Conservation (phyloP, 2,329 filamentous ascomycete species). For the Epichloe uncinata region DNA sequence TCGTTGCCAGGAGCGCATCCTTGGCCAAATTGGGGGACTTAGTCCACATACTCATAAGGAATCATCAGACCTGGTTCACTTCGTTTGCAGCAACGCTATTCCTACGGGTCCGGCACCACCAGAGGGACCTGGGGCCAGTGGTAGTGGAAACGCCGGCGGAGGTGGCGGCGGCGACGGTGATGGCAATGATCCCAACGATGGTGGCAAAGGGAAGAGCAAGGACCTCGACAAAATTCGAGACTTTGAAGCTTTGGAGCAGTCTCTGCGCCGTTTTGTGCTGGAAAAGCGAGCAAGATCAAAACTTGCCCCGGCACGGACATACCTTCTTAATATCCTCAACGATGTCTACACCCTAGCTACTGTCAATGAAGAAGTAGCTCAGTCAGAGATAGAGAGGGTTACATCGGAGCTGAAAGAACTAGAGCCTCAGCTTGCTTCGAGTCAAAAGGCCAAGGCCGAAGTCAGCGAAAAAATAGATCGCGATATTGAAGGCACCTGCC, state of each 20-base stretch:
- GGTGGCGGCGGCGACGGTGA: constrained; percentile 40
- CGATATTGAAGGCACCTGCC: constrained; percentile 73
- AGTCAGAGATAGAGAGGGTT: constrained; percentile 73
- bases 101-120: constrained; percentile 52
- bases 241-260: constrained; percentile 81
- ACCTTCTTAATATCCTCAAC: constrained; percentile 82
- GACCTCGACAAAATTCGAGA: constrained; percentile 78
- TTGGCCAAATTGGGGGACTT: constrained; percentile 78
- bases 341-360: constrained; percentile 73
- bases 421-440: constrained; percentile 74
- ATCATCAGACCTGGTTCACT: constrained; percentile 83
- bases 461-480: constrained; percentile 70
- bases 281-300: constrained; percentile 94
- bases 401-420: constrained; percentile 67
- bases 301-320: constrained; percentile 87
- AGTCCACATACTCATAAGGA: constrained; percentile 92
- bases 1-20: constrained; percentile 79
- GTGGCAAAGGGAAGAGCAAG: constrained; percentile 65
- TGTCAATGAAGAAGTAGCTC: constrained; percentile 79
- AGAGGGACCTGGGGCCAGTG: constrained; percentile 39
- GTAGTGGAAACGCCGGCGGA: constrained; percentile 36
- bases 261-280: constrained; percentile 80
- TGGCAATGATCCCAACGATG: constrained; percentile 41
- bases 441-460: constrained; percentile 64
- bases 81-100: constrained; percentile 93